Conservation (phyloP, 345 rosid genomes). For the Arabidopsis suecica region DNA sequence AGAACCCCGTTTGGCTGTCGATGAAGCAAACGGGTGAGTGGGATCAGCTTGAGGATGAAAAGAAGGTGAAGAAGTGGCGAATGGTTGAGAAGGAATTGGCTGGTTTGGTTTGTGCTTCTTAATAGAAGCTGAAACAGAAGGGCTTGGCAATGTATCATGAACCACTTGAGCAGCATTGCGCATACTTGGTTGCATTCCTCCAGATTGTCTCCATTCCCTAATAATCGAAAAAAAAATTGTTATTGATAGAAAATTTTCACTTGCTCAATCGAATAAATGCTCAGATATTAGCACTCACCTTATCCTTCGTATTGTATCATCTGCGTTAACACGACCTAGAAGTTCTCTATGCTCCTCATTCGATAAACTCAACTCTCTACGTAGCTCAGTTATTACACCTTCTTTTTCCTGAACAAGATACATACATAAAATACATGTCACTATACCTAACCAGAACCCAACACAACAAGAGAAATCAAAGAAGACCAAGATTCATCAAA, state of each 20-base stretch:
- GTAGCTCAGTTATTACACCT: conserved; percentile 81
- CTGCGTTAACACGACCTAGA: conserved; percentile 72
- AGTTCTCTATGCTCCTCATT: conserved; percentile 94
- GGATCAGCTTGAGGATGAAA: conserved; percentile 66
- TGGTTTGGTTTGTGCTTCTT: conserved; percentile 73
- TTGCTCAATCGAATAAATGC: conserved; percentile 12
- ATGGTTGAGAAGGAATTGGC: conserved; percentile 66
- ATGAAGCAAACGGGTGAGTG: conserved; percentile 65
- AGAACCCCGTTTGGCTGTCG: conserved; percentile 65
- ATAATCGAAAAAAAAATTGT: conserved; percentile 32
- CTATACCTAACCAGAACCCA: conserved; percentile 42
- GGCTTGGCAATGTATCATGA: conserved; percentile 75
- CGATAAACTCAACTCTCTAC: conserved; percentile 81
- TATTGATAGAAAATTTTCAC: conserved; percentile 14
- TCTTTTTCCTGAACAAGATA: conserved; percentile 78
- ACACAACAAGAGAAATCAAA: conserved; percentile 38
- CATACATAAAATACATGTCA: conserved; percentile 46
- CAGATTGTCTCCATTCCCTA: conserved; percentile 93
- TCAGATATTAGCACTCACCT: conserved; percentile 51
- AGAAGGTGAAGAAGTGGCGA: conserved; percentile 61
- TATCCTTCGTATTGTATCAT: conserved; percentile 71
- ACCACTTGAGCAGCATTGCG: conserved; percentile 56
- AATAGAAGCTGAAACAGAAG: conserved; percentile 74
- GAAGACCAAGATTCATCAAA: conserved; percentile 12
- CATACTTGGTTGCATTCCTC: conserved; percentile 66